A percentile compares a stretch with the other conserved stretches of the same genome.
phyloP scores from a whole-genome alignment of 495 filamentous ascomycete genomes.

The Hapsidospora chrysogenum region DNA sequence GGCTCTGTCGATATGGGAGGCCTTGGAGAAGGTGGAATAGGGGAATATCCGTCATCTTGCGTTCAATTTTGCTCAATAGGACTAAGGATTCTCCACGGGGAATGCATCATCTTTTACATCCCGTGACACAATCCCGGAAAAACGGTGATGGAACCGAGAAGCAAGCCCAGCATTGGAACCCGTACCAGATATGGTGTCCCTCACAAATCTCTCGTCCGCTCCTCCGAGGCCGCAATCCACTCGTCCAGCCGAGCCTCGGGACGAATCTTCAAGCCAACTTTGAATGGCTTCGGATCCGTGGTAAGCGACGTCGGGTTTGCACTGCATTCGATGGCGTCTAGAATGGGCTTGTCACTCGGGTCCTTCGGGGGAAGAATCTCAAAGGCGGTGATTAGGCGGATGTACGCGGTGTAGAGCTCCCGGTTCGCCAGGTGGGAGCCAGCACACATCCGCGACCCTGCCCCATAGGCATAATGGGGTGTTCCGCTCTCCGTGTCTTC shows the following conservation, averaged over 20 bases:
- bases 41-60: too few relatives aligned
- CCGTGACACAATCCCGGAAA: too few relatives aligned
- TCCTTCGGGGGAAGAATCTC: constrained; percentile 13
- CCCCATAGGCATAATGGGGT: constrained; percentile 54
- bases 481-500: constrained; percentile 39
- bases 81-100: too few relatives aligned
- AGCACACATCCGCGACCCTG: constrained; percentile 56
- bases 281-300: constrained; percentile 56
- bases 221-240: constrained; percentile 40
- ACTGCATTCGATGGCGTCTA: constrained; percentile 49
- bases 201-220: constrained; percentile 39
- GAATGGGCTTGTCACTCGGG: constrained; percentile 29
- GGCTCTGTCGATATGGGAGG: constrained; percentile 2
- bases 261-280: constrained; percentile 33
- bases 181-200: too few relatives aligned
- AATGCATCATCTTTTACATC: too few relatives aligned
- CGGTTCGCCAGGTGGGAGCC: constrained; percentile 53
- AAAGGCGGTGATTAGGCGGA: constrained; percentile 53
- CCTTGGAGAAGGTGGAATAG: too few relatives aligned
- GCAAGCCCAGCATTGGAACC: too few relatives aligned
- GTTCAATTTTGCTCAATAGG: too few relatives aligned
- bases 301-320: constrained; percentile 46
- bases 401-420: constrained; percentile 49
- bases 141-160: too few relatives aligned
- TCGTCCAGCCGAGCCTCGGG: constrained; percentile 23